Base-by-base conservation (phyloP, 2,329 filamentous ascomycete species). In the Hymenoscyphus salicellus region DNA sequence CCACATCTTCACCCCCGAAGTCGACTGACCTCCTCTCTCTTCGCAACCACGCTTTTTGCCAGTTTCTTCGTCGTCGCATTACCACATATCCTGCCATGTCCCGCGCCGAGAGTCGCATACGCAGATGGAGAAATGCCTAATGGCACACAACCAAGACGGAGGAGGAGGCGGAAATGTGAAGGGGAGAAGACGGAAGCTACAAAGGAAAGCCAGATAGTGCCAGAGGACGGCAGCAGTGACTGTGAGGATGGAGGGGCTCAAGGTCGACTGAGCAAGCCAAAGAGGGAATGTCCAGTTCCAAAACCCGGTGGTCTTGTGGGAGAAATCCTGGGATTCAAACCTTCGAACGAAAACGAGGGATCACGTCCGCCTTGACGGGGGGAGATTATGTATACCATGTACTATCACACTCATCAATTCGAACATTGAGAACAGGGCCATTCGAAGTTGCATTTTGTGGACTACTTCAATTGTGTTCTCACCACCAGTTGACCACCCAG, bases 1-100 rank as follows among this genome's bases (percentile, higher is more conserved):
- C 91, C 87, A 49, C 82, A 94, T 79, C 88, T 99, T 52, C 95
- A 99, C 78, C 95, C 95, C 38, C 89, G 93, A 78, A 98, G 94
- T 71, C 89, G 92, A 73, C 91, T 92, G 81, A 99, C 95, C 72
- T 93, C 91, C 63, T 95, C 93, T 56, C 89, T 99, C 66, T 99
- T 99, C 81, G 93, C 92, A 60, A 92, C 90, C n/a, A 98, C 94
- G 0, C 85, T 98, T 62, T 84, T 91, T 68, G 88, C 93, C 36
- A 95, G 91, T 71, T 97, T 99, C 78, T 85, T 97, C 68, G 93
- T 99, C 67, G 95, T 99, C 61, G 92, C 87, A 33, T 82, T 97
- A 55, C 95, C 95, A 26, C 95, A 99, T 77, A 76, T 96, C 33
- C 85, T 99, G 20, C 95, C 95, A 1, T 99, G 95, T 76, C 95